phyloP scores from a whole-genome alignment of 1,139 yeast species.

The Diutina mesorugosa region DNA sequence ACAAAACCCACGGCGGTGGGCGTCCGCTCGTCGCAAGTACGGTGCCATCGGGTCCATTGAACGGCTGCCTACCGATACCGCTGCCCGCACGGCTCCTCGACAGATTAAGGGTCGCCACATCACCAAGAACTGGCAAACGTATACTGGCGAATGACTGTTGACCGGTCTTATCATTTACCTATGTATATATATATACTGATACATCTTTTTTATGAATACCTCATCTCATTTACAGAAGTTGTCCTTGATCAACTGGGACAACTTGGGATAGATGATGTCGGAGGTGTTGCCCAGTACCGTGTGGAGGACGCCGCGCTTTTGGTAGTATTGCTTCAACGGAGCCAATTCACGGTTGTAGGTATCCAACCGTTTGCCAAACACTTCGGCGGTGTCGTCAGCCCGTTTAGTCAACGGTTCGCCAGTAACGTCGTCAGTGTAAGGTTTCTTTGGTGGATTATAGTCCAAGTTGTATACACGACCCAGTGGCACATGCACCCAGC shows the following conservation, averaged over 20 bases:
- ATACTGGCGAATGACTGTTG: neutral
- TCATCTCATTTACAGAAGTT: neutral
- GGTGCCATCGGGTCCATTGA: neutral
- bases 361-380: constrained; percentile 55
- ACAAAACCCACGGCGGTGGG: neutral
- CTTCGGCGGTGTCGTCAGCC: constrained; percentile 64
- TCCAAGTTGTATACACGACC: constrained; percentile 80
- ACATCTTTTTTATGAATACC: neutral
- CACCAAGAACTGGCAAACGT: neutral
- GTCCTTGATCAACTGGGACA: constrained; percentile 25
- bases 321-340: constrained; percentile 57
- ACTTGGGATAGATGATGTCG: constrained; percentile 70
- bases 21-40: neutral
- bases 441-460: constrained; percentile 77
- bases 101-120: neutral
- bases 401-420: constrained; percentile 77
- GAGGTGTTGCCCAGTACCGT: constrained; percentile 67
- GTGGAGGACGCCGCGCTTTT: constrained; percentile 35
- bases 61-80: neutral
- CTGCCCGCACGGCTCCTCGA: neutral
- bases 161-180: neutral
- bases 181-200: too few species aligned
- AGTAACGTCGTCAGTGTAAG: constrained; percentile 76
- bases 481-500: constrained; percentile 76
- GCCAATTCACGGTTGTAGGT: constrained; percentile 44